Conservation (phyloP, 495 filamentous ascomycete genomes). For the Amniculicola lignicola region DNA sequence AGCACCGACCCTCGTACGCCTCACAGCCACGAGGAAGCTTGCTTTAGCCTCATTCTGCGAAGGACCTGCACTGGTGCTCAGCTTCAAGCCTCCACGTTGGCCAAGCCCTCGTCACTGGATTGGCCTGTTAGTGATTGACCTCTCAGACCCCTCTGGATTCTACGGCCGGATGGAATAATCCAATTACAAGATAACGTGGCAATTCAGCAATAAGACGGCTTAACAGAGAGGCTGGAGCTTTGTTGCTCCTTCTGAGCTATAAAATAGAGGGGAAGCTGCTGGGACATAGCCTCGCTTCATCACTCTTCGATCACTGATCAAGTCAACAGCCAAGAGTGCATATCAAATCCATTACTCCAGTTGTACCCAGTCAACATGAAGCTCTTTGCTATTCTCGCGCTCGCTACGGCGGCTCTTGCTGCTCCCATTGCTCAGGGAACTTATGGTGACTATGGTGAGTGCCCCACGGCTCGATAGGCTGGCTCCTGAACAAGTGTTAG, state of each 20-base stretch:
- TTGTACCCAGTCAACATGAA: conserved; percentile 6
- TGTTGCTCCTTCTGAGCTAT: no score
- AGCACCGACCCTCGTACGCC: neutral
- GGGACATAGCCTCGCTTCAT: no score
- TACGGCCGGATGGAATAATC: no score
- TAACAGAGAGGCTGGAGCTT: no score
- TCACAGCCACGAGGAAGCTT: neutral
- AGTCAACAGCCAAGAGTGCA: neutral
- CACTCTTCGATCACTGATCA: neutral
- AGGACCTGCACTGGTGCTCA: neutral
- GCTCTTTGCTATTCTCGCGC: neutral
- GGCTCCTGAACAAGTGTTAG: neutral
- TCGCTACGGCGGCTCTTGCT: conserved; percentile 1
- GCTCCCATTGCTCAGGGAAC: conserved; percentile 1
- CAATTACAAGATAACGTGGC: no score
- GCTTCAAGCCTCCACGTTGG: neutral
- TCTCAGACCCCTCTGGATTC: no score
- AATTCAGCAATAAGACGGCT: no score
- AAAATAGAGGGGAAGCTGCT: no score
- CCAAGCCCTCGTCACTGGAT: conserved; percentile 1
- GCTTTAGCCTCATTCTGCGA: neutral
- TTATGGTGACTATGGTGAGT: conserved; percentile 11
- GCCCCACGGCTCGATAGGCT: neutral
- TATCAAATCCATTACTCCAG: no score
- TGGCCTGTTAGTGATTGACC: no score